Conservation (phyloP, 495 filamentous ascomycete species). For the Penicillium paxilli region DNA sequence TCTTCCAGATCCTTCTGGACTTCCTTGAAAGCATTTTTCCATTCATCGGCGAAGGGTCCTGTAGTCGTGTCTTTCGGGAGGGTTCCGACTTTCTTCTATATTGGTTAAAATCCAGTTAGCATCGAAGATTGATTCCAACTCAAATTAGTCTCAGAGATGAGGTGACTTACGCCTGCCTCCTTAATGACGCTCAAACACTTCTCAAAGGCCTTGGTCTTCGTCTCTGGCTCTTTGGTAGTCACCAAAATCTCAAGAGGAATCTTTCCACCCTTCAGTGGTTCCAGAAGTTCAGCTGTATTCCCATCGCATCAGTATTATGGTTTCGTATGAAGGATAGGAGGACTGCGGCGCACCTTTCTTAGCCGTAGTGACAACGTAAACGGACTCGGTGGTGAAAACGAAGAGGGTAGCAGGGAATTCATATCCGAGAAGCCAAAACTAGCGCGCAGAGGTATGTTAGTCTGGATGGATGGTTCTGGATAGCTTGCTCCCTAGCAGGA, state of each 20-base stretch:
- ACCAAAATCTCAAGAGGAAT: conserved; percentile 87
- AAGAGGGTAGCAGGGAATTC: conserved; percentile 96
- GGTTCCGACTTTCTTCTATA: conserved; percentile 83
- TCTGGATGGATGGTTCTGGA: too few relatives aligned
- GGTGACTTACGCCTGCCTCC: conserved; percentile 68
- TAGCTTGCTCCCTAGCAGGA: too few relatives aligned
- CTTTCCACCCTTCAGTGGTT: conserved; percentile 88
- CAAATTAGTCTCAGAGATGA: too few relatives aligned
- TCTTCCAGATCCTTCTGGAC: conserved; percentile 83
- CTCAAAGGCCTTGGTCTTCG: conserved; percentile 83
- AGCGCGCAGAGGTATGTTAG: too few relatives aligned
- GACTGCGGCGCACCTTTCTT: conserved; percentile 74
- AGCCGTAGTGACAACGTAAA: conserved; percentile 90
- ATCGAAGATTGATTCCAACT: neutral
- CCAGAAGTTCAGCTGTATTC: conserved; percentile 80
- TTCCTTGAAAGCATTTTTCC: conserved; percentile 77
- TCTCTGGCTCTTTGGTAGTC: conserved; percentile 82
- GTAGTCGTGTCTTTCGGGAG: conserved; percentile 78
- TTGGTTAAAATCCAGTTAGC: neutral
- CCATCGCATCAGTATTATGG: neutral
- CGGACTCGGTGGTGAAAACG: conserved; percentile 79
- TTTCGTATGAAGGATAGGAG: neutral
- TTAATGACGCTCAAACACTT: conserved; percentile 85
- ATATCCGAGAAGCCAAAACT: conserved; percentile 99
- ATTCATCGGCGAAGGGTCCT: conserved; percentile 93